Conservation (phyloP, 1,139 yeast genomes). For the Magnusiomyces clavatus region DNA sequence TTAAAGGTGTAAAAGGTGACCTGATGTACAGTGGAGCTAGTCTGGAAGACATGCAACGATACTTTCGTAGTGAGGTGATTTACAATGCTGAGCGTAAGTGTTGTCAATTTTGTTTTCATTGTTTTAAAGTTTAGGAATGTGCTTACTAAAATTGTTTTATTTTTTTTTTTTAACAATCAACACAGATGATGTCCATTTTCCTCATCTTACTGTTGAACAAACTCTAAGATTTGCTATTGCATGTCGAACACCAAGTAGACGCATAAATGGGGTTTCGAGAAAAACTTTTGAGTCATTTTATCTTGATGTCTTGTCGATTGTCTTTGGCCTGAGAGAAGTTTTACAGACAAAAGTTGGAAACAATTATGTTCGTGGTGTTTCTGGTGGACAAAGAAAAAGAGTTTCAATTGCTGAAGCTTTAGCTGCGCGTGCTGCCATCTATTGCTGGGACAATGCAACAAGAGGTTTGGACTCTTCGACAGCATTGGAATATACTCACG, state of each 20-base stretch:
- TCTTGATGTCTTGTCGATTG: conserved; percentile 43
- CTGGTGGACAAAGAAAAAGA: conserved; percentile 56
- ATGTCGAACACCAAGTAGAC: conserved; percentile 45
- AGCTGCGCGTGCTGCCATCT: conserved; percentile 47
- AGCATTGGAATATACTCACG: conserved; percentile 55
- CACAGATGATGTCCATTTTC: conserved; percentile 45
- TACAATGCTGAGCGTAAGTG: conserved; percentile 46
- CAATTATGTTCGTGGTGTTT: conserved; percentile 50
- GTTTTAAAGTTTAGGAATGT: conserved; percentile 30
- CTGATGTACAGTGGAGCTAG: conserved; percentile 45
- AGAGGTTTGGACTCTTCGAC: conserved; percentile 66
- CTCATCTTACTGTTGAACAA: conserved; percentile 52
- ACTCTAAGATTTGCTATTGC: conserved; percentile 52
- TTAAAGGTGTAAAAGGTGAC: conserved; percentile 33
- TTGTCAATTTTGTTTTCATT: conserved; percentile 46
- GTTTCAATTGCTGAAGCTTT: conserved; percentile 54
- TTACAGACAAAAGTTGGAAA: conserved; percentile 49
- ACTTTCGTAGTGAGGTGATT: conserved; percentile 43
- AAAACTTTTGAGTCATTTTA: conserved; percentile 39
- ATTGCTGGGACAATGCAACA: conserved; percentile 66
- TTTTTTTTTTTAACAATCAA: conserved; percentile 61
- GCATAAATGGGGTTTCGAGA: conserved; percentile 43
- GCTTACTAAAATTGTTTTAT: conserved; percentile 54
- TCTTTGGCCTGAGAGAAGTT: conserved; percentile 51
- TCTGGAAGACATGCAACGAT: conserved; percentile 40